Conservation (phyloP, 108 stramenopile genomes). For the Fistulifera solaris region DNA sequence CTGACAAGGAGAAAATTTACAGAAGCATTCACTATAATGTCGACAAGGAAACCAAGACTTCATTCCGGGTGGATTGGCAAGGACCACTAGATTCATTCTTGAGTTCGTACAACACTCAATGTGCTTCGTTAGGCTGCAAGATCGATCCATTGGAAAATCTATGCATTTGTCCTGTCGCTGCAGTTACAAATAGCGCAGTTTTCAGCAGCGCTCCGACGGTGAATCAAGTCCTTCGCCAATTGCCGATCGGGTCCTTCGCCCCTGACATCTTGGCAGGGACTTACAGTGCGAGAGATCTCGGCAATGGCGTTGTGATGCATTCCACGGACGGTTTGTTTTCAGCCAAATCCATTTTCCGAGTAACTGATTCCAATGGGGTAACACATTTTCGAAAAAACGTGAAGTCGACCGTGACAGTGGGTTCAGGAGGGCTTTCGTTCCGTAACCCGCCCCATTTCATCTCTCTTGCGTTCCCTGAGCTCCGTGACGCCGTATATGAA, state of each 20-base stretch:
- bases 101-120: neutral
- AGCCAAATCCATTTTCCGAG: slow-evolving; percentile 39
- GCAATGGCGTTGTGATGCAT: slow-evolving; percentile 17
- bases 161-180: slow-evolving; percentile 30
- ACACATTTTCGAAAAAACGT: slow-evolving; percentile 10
- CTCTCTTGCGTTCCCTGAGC: slow-evolving; percentile 24
- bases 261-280: slow-evolving; percentile 11
- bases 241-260: slow-evolving; percentile 26
- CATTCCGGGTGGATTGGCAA: slow-evolving; percentile 19
- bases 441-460: slow-evolving; percentile 58
- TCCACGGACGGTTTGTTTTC: slow-evolving; percentile 16
- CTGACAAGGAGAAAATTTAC: slow-evolving; percentile 8
- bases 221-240: slow-evolving; percentile 10
- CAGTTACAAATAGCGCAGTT: slow-evolving; percentile 25
- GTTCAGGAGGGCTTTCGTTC: slow-evolving; percentile 31
- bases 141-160: no score
- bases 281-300: slow-evolving; percentile 9
- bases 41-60: slow-evolving; percentile 5
- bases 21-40: slow-evolving; percentile 3
- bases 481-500: slow-evolving; percentile 52
- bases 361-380: slow-evolving; percentile 18
- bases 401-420: slow-evolving; percentile 28
- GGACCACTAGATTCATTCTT: neutral
- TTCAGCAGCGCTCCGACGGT: slow-evolving; percentile 15
- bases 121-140: neutral